Percentiles rank a stretch among this genome's conserved stretches.
Conservation (phyloP, 2,329 filamentous ascomycete species). For the Fusarium illudens region DNA sequence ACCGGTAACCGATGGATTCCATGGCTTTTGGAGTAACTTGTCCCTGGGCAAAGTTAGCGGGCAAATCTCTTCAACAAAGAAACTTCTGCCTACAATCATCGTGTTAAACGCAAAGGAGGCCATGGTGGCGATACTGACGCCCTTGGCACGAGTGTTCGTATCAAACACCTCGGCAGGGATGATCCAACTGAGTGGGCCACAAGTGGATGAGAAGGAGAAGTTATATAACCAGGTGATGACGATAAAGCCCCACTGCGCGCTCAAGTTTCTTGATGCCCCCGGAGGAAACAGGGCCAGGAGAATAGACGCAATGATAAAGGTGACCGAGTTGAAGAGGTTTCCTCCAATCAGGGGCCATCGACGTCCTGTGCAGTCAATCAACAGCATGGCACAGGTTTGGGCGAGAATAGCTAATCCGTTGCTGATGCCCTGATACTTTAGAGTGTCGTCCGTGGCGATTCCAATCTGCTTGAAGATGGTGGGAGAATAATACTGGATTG, state of each 20-base stretch:
- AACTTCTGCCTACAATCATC: slow-evolving; percentile 59
- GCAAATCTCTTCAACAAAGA: too few relatives aligned
- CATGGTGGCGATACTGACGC: slow-evolving; percentile 78
- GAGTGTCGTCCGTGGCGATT: slow-evolving; percentile 68
- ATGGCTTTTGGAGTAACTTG: slow-evolving; percentile 65
- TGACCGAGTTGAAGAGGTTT: slow-evolving; percentile 74
- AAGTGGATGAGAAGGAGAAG: slow-evolving; percentile 76
- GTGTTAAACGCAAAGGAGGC: slow-evolving; percentile 78
- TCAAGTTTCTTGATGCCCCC: slow-evolving; percentile 52
- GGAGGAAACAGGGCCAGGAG: slow-evolving; percentile 66
- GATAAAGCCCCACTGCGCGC: slow-evolving; percentile 73
- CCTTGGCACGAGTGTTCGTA: slow-evolving; percentile 75
- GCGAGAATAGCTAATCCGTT: slow-evolving; percentile 73
- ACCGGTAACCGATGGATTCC: slow-evolving; percentile 52
- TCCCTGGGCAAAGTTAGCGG: slow-evolving; percentile 46
- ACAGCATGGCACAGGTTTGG: slow-evolving; percentile 71
- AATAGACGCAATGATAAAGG: slow-evolving; percentile 73
- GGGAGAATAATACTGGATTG: slow-evolving; percentile 78
- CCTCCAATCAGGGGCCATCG: slow-evolving; percentile 77
- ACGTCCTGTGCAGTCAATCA: slow-evolving; percentile 76
- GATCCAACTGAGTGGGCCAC: slow-evolving; percentile 68
- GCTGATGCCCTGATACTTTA: slow-evolving; percentile 80
- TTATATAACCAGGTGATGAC: slow-evolving; percentile 78
- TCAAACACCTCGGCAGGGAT: slow-evolving; percentile 78
- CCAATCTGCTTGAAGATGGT: slow-evolving; percentile 73